These are phyloP conservation scores for Erysimum cheiri DNA, from an alignment of 441 rosid genomes.

Conservation along the genomic window DNA sequence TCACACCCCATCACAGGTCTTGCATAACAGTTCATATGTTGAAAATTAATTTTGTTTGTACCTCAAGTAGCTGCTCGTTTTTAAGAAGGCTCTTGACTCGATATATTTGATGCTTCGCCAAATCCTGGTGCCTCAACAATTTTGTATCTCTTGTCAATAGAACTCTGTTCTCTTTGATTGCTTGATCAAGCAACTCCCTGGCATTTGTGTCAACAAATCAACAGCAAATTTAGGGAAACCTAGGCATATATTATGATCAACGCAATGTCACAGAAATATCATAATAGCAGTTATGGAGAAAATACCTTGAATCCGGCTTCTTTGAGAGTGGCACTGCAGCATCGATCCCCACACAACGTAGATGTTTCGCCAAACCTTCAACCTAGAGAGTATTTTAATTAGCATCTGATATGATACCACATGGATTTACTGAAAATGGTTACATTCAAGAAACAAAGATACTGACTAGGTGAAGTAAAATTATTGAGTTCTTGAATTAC, in stretches of 20 bases:
- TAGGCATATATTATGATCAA: slow-evolving; percentile 13
- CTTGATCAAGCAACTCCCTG: slow-evolving; percentile 88
- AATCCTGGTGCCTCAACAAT: slow-evolving; percentile 75
- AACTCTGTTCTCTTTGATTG: slow-evolving; percentile 73
- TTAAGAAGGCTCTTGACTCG: slow-evolving; percentile 80
- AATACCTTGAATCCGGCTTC: slow-evolving; percentile 80
- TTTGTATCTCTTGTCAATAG: slow-evolving; percentile 90
- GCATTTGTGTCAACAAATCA: slow-evolving; percentile 31
- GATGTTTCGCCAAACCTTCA: slow-evolving; percentile 95
- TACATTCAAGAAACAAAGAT: background rate
- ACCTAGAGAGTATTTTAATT: slow-evolving; percentile 53
- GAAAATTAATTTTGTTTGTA: slow-evolving; percentile 29
- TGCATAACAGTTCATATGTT: background rate
- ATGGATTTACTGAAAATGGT: background rate
- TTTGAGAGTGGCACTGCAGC: slow-evolving; percentile 76
- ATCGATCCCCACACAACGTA: slow-evolving; percentile 90
- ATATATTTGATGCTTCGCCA: slow-evolving; percentile 76
- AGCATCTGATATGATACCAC: slow-evolving; percentile 30
- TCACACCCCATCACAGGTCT: background rate
- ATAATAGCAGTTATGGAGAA: background rate
- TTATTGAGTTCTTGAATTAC: background rate
- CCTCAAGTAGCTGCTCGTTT: slow-evolving; percentile 94
- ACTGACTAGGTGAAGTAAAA: background rate
- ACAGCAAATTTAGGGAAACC: slow-evolving; percentile 7
- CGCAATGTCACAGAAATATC: background rate